A percentile compares a stretch with the other conserved stretches of the same genome.
Evolutionary conservation across 176 grass and related monocot genomes (phyloP).

Genomic region (Aegilops speltoides): DNA sequence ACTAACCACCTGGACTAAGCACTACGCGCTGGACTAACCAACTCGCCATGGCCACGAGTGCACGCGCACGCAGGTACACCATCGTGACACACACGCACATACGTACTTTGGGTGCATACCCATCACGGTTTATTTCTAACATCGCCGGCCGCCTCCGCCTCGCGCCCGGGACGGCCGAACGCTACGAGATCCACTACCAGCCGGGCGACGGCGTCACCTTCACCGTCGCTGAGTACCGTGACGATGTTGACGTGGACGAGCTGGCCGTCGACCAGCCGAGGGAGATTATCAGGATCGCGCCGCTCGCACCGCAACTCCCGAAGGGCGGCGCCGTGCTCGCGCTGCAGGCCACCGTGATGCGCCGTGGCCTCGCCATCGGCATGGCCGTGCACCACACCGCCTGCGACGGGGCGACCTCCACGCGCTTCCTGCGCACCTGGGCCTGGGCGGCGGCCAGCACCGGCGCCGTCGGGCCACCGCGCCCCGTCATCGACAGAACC

Average conservation of each 20-base stretch:
- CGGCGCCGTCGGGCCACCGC: neutral
- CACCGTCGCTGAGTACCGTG: neutral
- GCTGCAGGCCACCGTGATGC: neutral
- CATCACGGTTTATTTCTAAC: too few species aligned
- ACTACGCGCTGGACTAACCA: too few species aligned
- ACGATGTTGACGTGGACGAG: neutral
- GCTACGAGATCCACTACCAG: neutral
- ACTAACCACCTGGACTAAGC: too few species aligned
- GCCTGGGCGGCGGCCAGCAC: neutral
- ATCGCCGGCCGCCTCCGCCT: neutral
- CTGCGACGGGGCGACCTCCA: neutral
- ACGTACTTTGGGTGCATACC: too few species aligned
- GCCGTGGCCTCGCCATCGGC: neutral
- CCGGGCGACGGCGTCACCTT: neutral
- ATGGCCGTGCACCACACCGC: neutral
- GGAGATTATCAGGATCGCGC: neutral
- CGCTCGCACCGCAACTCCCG: neutral
- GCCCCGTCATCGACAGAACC: neutral
- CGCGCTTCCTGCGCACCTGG: neutral
- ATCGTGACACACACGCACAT: too few species aligned
- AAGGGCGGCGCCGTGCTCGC: neutral
- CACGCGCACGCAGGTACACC: too few species aligned
- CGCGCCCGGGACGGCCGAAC: neutral
- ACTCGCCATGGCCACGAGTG: too few species aligned
- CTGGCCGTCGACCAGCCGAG: neutral